Evolutionary conservation across 2,329 filamentous ascomycete genomes (phyloP).

Genomic region (Penicillium janthinellum): DNA sequence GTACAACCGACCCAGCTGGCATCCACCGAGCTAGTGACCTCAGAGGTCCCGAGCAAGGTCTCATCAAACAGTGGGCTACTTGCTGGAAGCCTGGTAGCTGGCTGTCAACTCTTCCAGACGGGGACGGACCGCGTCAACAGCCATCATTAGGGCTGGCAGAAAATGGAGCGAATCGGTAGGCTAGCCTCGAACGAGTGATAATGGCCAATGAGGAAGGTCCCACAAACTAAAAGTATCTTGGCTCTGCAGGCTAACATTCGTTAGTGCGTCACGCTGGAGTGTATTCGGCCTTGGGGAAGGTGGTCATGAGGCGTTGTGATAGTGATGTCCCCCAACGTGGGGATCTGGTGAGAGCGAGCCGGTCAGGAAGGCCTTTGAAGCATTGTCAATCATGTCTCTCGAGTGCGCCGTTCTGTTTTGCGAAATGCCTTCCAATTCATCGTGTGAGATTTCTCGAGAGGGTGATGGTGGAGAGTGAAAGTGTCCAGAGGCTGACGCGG

Average conservation of each 20-base stretch:
- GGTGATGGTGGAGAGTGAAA: constrained; percentile 3
- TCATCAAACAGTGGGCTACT: constrained; percentile 2
- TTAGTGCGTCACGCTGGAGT: constrained; percentile 12
- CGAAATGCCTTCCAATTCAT: background rate
- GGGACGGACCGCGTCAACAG: constrained; percentile 22
- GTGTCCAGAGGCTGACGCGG: constrained; percentile 19
- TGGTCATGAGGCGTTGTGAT: constrained; percentile 1
- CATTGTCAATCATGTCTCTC: background rate
- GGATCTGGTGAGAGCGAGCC: background rate
- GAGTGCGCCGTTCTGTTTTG: background rate
- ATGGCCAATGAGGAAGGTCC: constrained; percentile 1
- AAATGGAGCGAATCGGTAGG: constrained; percentile 11
- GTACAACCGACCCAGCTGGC: constrained; percentile 18
- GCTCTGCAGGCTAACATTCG: constrained; percentile 16
- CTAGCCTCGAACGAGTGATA: constrained; percentile 10
- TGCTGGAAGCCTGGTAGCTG: constrained; percentile 3
- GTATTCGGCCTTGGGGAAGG: background rate
- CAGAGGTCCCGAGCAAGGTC: background rate
- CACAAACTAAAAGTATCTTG: constrained; percentile 15
- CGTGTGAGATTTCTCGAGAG: constrained; percentile 7
- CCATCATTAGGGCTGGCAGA: constrained; percentile 14
- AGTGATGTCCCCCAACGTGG: background rate
- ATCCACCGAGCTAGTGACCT: constrained; percentile 15
- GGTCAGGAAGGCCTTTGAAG: background rate
- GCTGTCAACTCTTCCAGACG: constrained; percentile 19